Evolutionary conservation across 345 rosid genomes (phyloP).

Genomic region (Syzygium grande): DNA sequence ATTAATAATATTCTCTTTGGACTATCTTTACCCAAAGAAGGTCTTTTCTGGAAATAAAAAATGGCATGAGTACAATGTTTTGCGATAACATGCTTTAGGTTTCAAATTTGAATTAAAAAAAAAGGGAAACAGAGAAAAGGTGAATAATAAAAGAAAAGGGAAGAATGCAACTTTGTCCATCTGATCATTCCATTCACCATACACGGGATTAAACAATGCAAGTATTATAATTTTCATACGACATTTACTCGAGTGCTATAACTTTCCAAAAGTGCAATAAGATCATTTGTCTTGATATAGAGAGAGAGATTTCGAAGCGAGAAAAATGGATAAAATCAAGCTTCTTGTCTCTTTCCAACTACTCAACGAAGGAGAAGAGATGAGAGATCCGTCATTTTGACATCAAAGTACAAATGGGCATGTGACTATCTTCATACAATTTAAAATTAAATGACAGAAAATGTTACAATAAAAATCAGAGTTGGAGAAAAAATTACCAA

Average conservation of each 20-base stretch:
- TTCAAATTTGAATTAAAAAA: too few relatives aligned
- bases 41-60: too few relatives aligned
- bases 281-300: not conserved
- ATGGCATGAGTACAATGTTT: not conserved
- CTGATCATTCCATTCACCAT: not conserved
- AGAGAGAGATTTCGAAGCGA: too few relatives aligned
- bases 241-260: accelerated
- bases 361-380: too few relatives aligned
- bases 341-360: not conserved
- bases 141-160: too few relatives aligned
- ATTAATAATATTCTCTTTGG: too few relatives aligned
- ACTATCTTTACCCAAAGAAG: too few relatives aligned
- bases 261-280: accelerated
- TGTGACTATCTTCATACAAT: too few relatives aligned
- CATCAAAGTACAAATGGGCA: too few relatives aligned
- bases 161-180: not conserved
- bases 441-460: not conserved
- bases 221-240: accelerated
- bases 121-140: not conserved
- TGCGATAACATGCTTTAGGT: not conserved
- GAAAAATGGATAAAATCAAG: accelerated
- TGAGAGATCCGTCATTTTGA: too few relatives aligned
- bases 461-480: not conserved
- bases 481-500: accelerated
- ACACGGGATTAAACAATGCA: not conserved